phyloP scores from a whole-genome alignment of 306 rosid species.

The Casuarina cunninghamiana region DNA sequence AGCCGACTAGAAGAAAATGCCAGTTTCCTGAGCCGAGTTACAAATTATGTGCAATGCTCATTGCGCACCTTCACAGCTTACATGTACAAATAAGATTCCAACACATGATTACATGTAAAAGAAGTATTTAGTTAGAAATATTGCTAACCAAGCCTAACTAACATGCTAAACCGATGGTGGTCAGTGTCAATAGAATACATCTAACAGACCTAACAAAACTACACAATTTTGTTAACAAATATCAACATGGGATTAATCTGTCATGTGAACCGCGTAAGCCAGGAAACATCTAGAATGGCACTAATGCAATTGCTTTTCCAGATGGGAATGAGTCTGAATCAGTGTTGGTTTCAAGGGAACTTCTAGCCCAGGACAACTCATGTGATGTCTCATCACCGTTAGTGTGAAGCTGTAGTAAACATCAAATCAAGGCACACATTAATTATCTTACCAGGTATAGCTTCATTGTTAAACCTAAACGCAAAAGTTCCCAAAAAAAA shows the following conservation, averaged over 20 bases:
- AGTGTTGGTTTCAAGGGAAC: not conserved
- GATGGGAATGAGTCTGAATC: slow-evolving; percentile 1
- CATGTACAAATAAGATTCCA: slow-evolving; percentile 35
- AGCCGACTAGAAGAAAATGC: not conserved
- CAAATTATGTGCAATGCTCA: slow-evolving; percentile 9
- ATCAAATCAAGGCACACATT: slow-evolving; percentile 13
- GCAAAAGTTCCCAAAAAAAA: not conserved
- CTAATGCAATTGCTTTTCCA: not conserved
- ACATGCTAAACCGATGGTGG: slow-evolving; percentile 18
- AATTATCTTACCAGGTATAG: not conserved
- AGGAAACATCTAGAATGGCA: slow-evolving; percentile 11
- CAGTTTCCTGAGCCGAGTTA: slow-evolving; percentile 1
- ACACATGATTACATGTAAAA: slow-evolving; percentile 24
- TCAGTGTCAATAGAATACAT: slow-evolving; percentile 18
- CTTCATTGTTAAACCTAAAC: not conserved
- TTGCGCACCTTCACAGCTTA: slow-evolving; percentile 15
- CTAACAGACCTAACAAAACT: slow-evolving; percentile 27
- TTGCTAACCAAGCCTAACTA: slow-evolving; percentile 13
- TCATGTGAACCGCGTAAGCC: slow-evolving; percentile 17
- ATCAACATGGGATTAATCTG: slow-evolving; percentile 11
- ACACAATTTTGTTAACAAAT: slow-evolving; percentile 18
- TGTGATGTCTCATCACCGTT: not conserved
- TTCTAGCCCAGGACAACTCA: slow-evolving; percentile 4
- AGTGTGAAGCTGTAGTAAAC: slow-evolving; percentile 14
- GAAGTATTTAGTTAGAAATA: slow-evolving; percentile 6